These are phyloP conservation scores for Candida hungchunana DNA, from an alignment of 805 yeast species.

Conservation along the genomic window DNA sequence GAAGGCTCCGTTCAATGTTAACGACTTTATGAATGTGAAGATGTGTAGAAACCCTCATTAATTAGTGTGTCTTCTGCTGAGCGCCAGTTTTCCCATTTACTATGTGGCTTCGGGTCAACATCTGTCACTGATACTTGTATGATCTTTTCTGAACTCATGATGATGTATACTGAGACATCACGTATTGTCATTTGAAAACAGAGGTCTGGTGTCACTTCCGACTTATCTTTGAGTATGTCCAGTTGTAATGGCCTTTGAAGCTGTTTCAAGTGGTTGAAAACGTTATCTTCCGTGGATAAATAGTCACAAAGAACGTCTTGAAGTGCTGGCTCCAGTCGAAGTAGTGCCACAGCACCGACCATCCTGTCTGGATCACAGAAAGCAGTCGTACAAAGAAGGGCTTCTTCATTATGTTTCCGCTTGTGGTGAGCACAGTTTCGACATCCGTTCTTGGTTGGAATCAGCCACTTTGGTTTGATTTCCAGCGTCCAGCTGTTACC, in stretches of 20 bases:
- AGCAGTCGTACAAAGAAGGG: constrained; percentile 44
- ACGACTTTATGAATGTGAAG: no score
- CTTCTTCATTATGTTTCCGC: constrained; percentile 29
- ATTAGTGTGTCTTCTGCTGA: constrained; percentile 32
- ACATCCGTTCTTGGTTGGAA: constrained; percentile 33
- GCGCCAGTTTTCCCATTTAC: constrained; percentile 46
- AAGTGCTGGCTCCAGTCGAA: constrained; percentile 2
- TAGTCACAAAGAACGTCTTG: constrained; percentile 18
- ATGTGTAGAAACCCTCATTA: background rate
- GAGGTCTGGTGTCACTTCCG: constrained; percentile 20
- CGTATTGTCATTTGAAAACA: constrained; percentile 33
- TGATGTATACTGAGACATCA: constrained; percentile 34
- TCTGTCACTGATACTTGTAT: constrained; percentile 36
- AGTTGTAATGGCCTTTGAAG: constrained; percentile 22
- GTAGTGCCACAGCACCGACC: background rate
- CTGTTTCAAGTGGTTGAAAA: constrained; percentile 20
- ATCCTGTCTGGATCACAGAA: constrained; percentile 18
- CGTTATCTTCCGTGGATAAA: constrained; percentile 18
- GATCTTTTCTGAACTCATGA: constrained; percentile 13
- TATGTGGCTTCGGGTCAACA: constrained; percentile 46
- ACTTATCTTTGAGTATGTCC: background rate
- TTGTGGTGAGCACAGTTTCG: constrained; percentile 54
- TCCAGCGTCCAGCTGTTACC: constrained; percentile 34
- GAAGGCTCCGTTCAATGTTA: constrained; percentile 1
- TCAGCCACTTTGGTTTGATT: constrained; percentile 63